These are phyloP conservation scores for Helminthosporium solani DNA, from an alignment of 2,329 filamentous ascomycete genomes.

Conservation along the genomic window DNA sequence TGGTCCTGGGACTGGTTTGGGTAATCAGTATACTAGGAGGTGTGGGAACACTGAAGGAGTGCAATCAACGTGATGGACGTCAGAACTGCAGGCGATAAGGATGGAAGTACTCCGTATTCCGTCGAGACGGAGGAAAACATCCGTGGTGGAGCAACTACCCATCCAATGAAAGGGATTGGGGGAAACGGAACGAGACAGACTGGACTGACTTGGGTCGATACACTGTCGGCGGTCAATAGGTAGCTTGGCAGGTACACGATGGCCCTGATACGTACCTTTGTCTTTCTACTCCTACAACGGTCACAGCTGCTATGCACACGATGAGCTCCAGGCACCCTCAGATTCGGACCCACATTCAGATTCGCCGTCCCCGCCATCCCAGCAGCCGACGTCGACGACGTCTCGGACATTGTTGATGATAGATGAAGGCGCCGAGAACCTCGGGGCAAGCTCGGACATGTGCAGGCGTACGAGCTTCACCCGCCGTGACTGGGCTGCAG, in stretches of 20 bases:
- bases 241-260: slow-evolving; percentile 19
- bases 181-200: slow-evolving; percentile 3
- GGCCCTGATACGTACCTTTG: slow-evolving; percentile 30
- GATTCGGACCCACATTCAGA: not conserved
- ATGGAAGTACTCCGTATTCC: no score
- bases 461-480: slow-evolving; percentile 2
- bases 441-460: slow-evolving; percentile 3
- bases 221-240: slow-evolving; percentile 32
- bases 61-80: no score
- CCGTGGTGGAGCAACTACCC: no score
- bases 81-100: no score
- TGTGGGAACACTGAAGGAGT: not conserved
- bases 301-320: slow-evolving; percentile 42
- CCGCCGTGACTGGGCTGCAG: slow-evolving; percentile 12
- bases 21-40: slow-evolving; percentile 16
- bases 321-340: slow-evolving; percentile 23
- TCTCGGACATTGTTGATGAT: slow-evolving; percentile 35
- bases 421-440: no score
- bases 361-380: slow-evolving; percentile 13
- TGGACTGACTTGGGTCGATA: slow-evolving; percentile 40
- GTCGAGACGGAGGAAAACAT: no score
- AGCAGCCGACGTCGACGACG: slow-evolving; percentile 15
- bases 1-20: slow-evolving; percentile 36
- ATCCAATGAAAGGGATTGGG: no score
- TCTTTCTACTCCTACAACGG: slow-evolving; percentile 41